Conservation (phyloP, 805 yeast species). For the Zygotorulaspora danielsina region DNA sequence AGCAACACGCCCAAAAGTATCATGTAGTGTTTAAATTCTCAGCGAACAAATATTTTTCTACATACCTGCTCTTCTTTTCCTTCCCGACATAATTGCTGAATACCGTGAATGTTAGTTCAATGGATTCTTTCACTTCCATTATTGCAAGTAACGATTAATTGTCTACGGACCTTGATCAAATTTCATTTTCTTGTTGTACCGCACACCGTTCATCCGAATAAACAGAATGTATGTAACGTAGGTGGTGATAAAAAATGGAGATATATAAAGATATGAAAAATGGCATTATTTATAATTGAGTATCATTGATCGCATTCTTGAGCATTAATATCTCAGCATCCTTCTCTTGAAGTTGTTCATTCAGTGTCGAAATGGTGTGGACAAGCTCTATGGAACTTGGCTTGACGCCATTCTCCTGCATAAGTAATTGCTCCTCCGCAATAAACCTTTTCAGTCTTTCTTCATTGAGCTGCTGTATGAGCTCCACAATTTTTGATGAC, state of each 20-base stretch:
- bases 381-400: slow-evolving; percentile 55
- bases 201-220: no score
- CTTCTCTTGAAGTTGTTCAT: slow-evolving; percentile 43
- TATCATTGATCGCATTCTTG: slow-evolving; percentile 3
- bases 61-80: slow-evolving; percentile 22
- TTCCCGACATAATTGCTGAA: slow-evolving; percentile 11
- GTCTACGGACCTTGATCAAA: no score
- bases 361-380: slow-evolving; percentile 52
- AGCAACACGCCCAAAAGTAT: no score
- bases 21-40: no score
- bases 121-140: background rate
- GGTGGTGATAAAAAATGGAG: no score
- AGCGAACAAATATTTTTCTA: no score
- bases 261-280: no score
- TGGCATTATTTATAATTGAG: background rate
- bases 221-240: no score
- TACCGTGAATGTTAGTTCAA: background rate
- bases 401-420: slow-evolving; percentile 48
- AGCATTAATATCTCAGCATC: slow-evolving; percentile 46
- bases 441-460: slow-evolving; percentile 64
- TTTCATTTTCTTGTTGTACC: no score
- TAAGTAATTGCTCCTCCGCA: slow-evolving; percentile 64
- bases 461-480: slow-evolving; percentile 55
- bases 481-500: slow-evolving; percentile 43
- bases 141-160: no score